Evolutionary conservation across 1,284 basidiomycete species (phyloP).

Genomic region (Cutaneotrichosporon mucoides): DNA sequence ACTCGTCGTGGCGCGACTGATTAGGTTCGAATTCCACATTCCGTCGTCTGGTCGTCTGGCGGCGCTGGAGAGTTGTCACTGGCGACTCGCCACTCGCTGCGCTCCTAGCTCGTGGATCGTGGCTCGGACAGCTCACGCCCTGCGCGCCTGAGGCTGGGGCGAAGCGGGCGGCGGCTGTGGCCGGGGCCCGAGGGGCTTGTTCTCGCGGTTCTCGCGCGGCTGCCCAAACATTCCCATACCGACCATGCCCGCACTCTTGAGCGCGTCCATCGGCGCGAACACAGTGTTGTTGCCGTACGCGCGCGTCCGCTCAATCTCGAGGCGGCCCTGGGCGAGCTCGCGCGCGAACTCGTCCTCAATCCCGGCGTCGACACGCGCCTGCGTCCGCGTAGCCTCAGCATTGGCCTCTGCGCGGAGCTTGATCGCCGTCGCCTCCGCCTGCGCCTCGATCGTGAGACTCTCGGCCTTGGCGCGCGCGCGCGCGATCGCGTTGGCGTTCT

Average conservation of each 20-base stretch:
- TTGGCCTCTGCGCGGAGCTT: conserved; percentile 13
- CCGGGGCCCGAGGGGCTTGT: too few relatives aligned
- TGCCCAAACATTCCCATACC: conserved; percentile 9
- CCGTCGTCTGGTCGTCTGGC: too few relatives aligned
- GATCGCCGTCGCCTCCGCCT: conserved; percentile 13
- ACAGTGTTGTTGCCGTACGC: conserved; percentile 13
- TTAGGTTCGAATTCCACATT: too few relatives aligned
- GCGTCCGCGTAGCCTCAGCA: conserved; percentile 10
- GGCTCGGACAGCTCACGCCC: too few relatives aligned
- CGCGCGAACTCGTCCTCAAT: conserved; percentile 18
- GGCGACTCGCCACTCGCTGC: too few relatives aligned
- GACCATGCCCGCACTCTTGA: conserved; percentile 10
- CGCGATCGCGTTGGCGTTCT: conserved; percentile 8
- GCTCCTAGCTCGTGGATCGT: too few relatives aligned
- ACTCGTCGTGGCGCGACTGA: too few relatives aligned
- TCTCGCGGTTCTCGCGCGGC: too few relatives aligned
- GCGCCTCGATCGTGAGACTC: conserved; percentile 10
- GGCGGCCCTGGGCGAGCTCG: conserved; percentile 9
- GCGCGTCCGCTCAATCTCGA: conserved; percentile 15
- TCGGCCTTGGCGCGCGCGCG: conserved; percentile 9
- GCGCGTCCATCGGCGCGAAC: conserved; percentile 16
- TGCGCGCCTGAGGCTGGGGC: too few relatives aligned
- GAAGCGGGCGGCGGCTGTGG: too few relatives aligned
- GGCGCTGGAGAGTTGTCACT: too few relatives aligned
- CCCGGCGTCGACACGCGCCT: conserved; percentile 9